Evolutionary conservation across 768 basidiomycete genomes (phyloP), one percentile per base, ranked within the genome.

Genomic region (Termitomyces sp.): DNA sequence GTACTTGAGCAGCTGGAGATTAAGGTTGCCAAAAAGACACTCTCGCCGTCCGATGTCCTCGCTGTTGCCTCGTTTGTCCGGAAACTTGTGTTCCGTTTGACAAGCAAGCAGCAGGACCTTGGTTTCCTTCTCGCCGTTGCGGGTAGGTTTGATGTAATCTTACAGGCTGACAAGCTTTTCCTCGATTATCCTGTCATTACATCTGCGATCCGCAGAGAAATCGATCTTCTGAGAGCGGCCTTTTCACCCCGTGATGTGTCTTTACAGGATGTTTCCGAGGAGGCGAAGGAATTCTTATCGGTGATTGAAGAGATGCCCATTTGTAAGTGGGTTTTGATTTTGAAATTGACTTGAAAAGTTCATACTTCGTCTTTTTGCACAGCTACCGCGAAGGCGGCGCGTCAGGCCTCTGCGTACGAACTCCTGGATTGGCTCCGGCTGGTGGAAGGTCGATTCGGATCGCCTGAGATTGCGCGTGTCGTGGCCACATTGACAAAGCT

Each of bases 1-100:
- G 72, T 92, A 16, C 62, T 94, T 5, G 94, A 97, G 64, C 92
- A 95, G 42, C 10, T 91, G 20, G 67, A 74, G 6, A 87, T 87
- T 1, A 92, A 90, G 68, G 65, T 86, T n/a, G 68, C 69, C n/a
- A 79, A 77, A 41, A 75, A 77, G 22, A 69, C 81, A 20, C 71
- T 90, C 20, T 68, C 78, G 0, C 75, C 86, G 2, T 84, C 86
- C 1, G 87, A 89, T 59, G 69, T 80, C 5, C 74, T 91, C 5
- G 83, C 88, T 0, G 65, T 94, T 22, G 71, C 80, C 6, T 72
- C 79, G 0, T 96, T 85, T 64, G 58, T 86, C 18, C 78, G 91
- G n/a, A 80, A 79, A 59, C 72, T 97, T 5, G 53, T 86, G 1
- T 73, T 86, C 43, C 76, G 76, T 27, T 69, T 95, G 14, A 69